Evolutionary conservation across 208 protist genomes (phyloP).

Genomic region (Wallacemonas sp.): DNA sequence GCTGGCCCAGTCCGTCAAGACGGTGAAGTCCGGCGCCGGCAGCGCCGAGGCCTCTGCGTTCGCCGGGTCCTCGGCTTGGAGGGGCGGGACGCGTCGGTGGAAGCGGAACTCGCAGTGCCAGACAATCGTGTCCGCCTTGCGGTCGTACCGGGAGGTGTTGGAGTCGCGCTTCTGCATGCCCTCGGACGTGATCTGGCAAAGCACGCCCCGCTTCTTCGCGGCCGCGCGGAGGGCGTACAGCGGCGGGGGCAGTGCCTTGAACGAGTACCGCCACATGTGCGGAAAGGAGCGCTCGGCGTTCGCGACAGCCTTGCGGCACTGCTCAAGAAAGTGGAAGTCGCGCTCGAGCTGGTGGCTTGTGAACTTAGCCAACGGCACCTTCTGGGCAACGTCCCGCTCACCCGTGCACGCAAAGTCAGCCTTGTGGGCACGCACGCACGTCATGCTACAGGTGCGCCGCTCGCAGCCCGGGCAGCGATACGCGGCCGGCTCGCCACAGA

Average conservation of each 20-base stretch:
- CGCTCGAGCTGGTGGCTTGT: constrained; percentile 72
- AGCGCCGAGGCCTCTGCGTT: background rate
- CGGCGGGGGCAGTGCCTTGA: constrained; percentile 62
- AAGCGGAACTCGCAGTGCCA: constrained; percentile 88
- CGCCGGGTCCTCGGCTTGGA: background rate
- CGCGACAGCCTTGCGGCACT: constrained; percentile 64
- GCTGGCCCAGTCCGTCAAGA: constrained; percentile 78
- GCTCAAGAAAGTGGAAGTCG: constrained; percentile 84
- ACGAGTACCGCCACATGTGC: constrained; percentile 53
- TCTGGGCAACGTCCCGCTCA: constrained; percentile 51
- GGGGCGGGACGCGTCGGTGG: constrained; percentile 10
- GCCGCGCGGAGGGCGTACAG: constrained; percentile 80
- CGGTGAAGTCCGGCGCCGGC: constrained; percentile 29
- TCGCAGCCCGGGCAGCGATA: constrained; percentile 86
- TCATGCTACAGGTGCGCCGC: constrained; percentile 73
- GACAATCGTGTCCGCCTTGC: constrained; percentile 69
- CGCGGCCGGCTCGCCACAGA: constrained; percentile 53
- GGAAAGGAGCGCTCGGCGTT: constrained; percentile 73
- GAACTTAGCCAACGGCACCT: constrained; percentile 68
- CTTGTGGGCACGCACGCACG: constrained; percentile 82
- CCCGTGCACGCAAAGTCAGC: constrained; percentile 62
- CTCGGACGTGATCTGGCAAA: constrained; percentile 88
- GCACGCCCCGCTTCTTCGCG: constrained; percentile 73
- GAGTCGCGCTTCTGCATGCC: constrained; percentile 80
- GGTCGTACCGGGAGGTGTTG: constrained; percentile 81